Percentiles rank a stretch among this genome's conserved stretches.
Evolutionary conservation across 2,329 filamentous ascomycete genomes (phyloP).

Genomic region (Aspergillus piperis): DNA sequence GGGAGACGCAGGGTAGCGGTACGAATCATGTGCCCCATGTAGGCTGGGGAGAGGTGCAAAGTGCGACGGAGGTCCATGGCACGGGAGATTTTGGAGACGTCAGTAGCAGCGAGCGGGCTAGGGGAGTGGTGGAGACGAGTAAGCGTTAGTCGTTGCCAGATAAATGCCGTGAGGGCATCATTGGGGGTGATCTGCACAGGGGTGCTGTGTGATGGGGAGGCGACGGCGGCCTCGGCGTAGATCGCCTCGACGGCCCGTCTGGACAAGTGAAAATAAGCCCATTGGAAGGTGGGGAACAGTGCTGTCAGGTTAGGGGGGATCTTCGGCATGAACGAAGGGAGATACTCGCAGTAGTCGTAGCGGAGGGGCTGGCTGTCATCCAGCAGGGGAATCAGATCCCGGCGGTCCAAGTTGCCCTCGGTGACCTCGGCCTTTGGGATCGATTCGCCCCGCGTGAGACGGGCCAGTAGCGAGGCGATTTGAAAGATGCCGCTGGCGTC

Average conservation of each 20-base stretch:
- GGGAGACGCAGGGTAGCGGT: conserved; percentile 15
- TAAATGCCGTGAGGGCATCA: conserved; percentile 24
- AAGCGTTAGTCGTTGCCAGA: conserved; percentile 18
- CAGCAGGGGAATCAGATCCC: conserved; percentile 18
- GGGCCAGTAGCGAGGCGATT: conserved; percentile 19
- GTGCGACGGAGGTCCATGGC: conserved; percentile 23
- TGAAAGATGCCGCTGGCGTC: conserved; percentile 26
- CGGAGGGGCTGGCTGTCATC: conserved; percentile 11
- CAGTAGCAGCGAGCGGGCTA: neutral
- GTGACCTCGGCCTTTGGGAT: conserved; percentile 15
- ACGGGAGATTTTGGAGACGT: conserved; percentile 17
- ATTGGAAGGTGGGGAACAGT: conserved; percentile 10
- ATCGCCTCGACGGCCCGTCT: conserved; percentile 4
- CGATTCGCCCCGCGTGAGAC: conserved; percentile 7
- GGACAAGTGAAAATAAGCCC: conserved; percentile 16
- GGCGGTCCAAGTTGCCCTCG: conserved; percentile 23
- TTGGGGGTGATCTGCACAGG: conserved; percentile 20
- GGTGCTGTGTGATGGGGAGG: neutral
- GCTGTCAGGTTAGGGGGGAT: neutral
- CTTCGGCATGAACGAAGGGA: neutral
- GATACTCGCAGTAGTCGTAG: conserved; percentile 18
- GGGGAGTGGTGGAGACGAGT: conserved; percentile 10
- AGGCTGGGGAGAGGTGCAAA: conserved; percentile 17
- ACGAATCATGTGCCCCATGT: conserved; percentile 26
- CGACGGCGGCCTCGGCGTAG: neutral